Conservation (phyloP, 306 rosid species). For the Quercus aquifolioides region DNA sequence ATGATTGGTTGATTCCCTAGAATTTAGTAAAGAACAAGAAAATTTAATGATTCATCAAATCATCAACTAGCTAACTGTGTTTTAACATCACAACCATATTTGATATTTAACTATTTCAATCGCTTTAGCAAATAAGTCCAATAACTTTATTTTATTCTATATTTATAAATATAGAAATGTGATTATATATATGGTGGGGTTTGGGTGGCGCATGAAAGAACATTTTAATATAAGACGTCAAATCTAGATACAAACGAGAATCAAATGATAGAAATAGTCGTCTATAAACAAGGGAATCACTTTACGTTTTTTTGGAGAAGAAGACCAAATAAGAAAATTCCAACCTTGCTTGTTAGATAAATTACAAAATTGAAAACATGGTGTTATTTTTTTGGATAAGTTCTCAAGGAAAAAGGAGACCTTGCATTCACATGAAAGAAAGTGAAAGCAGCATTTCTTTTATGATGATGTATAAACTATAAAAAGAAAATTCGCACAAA, state of each 20-base stretch:
- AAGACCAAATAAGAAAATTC: neutral
- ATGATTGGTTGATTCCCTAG: no score
- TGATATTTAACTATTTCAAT: no score
- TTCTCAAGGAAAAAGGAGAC: neutral
- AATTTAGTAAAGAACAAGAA: no score
- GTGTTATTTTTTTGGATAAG: neutral
- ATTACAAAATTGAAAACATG: neutral
- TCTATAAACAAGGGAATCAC: neutral
- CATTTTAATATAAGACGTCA: no score
- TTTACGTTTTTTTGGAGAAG: neutral
- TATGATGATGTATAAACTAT: neutral
- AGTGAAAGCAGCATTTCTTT: neutral
- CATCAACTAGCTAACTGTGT: no score
- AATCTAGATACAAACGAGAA: neutral
- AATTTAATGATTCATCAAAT: no score
- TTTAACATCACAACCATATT: no score
- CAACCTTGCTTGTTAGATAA: neutral
- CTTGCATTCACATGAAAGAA: neutral
- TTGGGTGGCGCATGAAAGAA: no score
- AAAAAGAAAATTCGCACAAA: neutral
- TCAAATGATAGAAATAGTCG: neutral
- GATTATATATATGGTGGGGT: no score
- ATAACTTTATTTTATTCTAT: no score
- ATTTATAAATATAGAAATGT: no score
- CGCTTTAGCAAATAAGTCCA: no score